Conservation (phyloP, 2,329 filamentous ascomycete genomes). For the Onygenales sp. region DNA sequence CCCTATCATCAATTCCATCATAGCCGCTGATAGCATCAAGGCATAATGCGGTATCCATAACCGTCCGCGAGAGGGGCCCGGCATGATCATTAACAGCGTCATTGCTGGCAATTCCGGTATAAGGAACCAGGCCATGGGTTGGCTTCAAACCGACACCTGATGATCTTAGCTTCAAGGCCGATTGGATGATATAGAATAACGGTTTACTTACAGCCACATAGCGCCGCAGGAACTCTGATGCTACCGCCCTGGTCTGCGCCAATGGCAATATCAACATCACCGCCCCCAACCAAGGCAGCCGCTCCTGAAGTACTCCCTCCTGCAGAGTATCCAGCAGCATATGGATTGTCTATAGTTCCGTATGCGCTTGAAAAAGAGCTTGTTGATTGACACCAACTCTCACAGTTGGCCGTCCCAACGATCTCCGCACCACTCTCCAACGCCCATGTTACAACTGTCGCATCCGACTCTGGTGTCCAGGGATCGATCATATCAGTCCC, state of each 20-base stretch:
- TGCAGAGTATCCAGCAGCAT: slow-evolving; percentile 19
- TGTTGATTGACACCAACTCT: slow-evolving; percentile 39
- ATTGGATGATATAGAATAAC: neutral
- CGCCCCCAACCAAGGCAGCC: slow-evolving; percentile 18
- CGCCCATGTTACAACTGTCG: slow-evolving; percentile 43
- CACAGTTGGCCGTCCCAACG: slow-evolving; percentile 43
- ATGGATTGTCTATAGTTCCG: slow-evolving; percentile 20
- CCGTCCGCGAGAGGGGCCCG: neutral
- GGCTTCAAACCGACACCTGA: neutral
- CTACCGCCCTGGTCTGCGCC: neutral
- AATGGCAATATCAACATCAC: slow-evolving; percentile 1
- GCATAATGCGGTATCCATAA: neutral
- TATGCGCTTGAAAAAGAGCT: slow-evolving; percentile 21
- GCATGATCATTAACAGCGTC: neutral
- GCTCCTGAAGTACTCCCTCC: slow-evolving; percentile 22
- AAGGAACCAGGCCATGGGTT: neutral
- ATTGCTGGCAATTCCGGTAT: neutral
- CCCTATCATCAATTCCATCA: neutral
- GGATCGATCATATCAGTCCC: slow-evolving; percentile 42
- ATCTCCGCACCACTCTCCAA: slow-evolving; percentile 44
- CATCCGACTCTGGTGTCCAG: slow-evolving; percentile 45
- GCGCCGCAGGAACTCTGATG: neutral
- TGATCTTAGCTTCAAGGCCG: neutral
- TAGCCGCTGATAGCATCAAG: neutral
- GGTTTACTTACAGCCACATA: neutral